Conservation (phyloP, 2,329 filamentous ascomycete species). For the Coleophoma cylindrospora region DNA sequence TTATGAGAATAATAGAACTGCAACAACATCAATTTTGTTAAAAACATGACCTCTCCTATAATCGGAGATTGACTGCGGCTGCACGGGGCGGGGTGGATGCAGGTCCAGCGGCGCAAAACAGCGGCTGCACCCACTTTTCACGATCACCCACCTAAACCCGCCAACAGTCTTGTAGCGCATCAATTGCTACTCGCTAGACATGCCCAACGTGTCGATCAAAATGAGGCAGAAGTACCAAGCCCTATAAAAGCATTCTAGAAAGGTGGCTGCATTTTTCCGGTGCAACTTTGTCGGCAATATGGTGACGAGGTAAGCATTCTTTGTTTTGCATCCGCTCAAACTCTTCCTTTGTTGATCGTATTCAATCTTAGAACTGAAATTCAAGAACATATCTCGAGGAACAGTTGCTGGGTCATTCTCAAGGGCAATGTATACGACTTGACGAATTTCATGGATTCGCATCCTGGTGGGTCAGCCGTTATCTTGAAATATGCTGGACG, state of each 20-base stretch:
- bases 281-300: neutral
- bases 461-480: constrained; percentile 81
- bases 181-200: no score
- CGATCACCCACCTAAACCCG: no score
- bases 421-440: constrained; percentile 78
- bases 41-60: no score
- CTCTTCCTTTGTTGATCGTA: neutral
- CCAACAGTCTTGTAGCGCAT: no score
- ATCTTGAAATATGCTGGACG: constrained; percentile 83
- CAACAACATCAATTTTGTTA: no score
- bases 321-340: neutral
- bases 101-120: no score
- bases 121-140: no score
- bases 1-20: no score
- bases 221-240: no score
- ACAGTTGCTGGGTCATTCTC: neutral
- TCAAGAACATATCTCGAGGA: neutral
- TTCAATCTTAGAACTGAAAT: neutral
- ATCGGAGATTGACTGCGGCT: no score
- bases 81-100: no score
- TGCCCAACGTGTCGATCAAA: no score
- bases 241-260: neutral
- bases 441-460: constrained; percentile 79
- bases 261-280: neutral
- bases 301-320: neutral